phyloP scores from a whole-genome alignment of 345 rosid species.

The Linum usitatissimum region DNA sequence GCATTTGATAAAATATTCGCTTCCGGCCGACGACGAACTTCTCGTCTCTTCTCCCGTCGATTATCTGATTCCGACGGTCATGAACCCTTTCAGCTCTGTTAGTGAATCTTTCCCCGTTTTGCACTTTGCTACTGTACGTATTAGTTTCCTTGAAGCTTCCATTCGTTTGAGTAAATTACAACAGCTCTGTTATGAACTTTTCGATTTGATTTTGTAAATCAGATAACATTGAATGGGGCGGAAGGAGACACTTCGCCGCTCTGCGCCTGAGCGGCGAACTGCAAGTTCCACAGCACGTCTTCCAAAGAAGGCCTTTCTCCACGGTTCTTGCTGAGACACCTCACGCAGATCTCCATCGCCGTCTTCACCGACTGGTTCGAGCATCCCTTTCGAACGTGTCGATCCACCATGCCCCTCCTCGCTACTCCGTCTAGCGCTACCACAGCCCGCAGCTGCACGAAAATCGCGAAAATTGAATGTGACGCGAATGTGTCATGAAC shows the following conservation, averaged over 20 bases:
- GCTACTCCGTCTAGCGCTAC: constrained; percentile 35
- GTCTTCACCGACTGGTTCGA: constrained; percentile 76
- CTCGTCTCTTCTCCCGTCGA: too few species aligned
- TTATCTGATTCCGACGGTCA: too few species aligned
- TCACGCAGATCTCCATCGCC: constrained; percentile 59
- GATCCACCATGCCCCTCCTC: constrained; percentile 54
- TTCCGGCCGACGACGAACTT: too few species aligned
- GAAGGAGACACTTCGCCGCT: constrained; percentile 62
- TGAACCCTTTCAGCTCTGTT: too few species aligned
- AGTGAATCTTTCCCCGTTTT: too few species aligned
- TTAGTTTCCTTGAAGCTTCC: too few species aligned
- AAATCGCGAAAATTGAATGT: background rate
- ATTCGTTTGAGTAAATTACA: too few species aligned
- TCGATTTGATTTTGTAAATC: background rate
- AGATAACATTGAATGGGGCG: constrained; percentile 16
- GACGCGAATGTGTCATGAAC: background rate
- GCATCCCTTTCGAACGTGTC: constrained; percentile 41
- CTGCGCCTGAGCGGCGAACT: constrained; percentile 7
- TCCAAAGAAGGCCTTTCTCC: constrained; percentile 69
- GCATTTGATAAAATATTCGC: too few species aligned
- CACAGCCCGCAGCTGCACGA: constrained; percentile 48
- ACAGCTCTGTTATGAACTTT: background rate
- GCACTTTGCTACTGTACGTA: too few species aligned
- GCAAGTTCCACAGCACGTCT: constrained; percentile 71
- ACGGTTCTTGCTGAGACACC: constrained; percentile 58